Evolutionary conservation across 2,329 filamentous ascomycete species (phyloP).

Genomic region (Pseudogymnoascus sp.): DNA sequence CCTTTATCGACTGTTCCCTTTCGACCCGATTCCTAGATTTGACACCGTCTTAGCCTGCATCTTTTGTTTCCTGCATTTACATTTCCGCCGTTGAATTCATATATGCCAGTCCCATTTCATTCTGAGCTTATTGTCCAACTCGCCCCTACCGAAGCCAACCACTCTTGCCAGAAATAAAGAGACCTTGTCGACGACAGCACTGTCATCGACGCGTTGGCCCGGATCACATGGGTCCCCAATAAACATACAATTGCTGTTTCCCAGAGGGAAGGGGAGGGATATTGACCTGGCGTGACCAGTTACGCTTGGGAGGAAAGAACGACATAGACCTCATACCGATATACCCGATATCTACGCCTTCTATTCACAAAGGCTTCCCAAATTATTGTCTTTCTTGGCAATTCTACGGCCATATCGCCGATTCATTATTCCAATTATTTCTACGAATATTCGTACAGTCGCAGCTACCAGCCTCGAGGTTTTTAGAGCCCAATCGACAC

Average conservation of each 20-base stretch:
- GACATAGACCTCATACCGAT: constrained; percentile 1
- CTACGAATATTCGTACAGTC: background rate
- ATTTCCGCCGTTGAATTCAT: background rate
- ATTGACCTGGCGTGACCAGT: constrained; percentile 3
- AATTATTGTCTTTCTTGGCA: background rate
- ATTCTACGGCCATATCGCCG: background rate
- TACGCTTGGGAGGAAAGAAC: background rate
- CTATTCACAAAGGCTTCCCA: constrained; percentile 14
- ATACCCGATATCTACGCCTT: constrained; percentile 13
- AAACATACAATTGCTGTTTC: constrained; percentile 10
- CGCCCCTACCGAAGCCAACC: background rate
- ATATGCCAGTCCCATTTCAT: background rate
- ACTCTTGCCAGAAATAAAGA: background rate
- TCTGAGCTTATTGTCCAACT: background rate
- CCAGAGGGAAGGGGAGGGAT: background rate
- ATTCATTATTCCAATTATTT: constrained; percentile 6
- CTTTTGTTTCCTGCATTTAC: background rate
- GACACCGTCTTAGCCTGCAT: constrained; percentile 3
- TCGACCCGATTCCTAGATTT: background rate
- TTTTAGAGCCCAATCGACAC: background rate
- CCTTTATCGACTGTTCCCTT: background rate
- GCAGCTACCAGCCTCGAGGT: constrained; percentile 1
- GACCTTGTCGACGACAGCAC: constrained; percentile 22
- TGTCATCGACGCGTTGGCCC: constrained; percentile 23
- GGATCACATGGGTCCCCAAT: background rate